These are phyloP conservation scores for Ophiostoma ips DNA, from an alignment of 2,329 filamentous ascomycete species.

Conservation along the genomic window DNA sequence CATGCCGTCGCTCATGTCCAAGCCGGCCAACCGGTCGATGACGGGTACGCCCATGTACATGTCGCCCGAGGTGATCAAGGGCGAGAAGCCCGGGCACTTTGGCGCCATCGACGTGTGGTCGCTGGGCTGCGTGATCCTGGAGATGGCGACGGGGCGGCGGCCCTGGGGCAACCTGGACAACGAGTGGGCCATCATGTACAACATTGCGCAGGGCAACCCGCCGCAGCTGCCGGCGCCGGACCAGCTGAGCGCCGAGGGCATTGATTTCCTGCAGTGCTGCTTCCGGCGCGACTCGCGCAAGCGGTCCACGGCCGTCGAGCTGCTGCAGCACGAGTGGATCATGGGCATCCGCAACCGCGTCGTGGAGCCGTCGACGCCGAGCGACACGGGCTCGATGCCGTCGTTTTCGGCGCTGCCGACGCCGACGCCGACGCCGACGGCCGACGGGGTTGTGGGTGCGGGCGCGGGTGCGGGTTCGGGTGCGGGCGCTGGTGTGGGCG, in stretches of 20 bases:
- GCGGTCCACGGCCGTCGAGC: conserved; percentile 69
- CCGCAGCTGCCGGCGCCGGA: conserved; percentile 71
- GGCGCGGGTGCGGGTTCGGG: neutral
- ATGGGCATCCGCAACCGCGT: conserved; percentile 51
- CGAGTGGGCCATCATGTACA: conserved; percentile 99
- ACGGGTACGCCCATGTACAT: conserved; percentile 99
- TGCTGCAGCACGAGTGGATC: conserved; percentile 90
- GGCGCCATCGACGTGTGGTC: conserved; percentile 94
- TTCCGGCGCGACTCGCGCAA: conserved; percentile 73
- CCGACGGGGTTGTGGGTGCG: neutral
- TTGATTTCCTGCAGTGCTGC: conserved; percentile 79
- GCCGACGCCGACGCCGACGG: conserved; percentile 13
- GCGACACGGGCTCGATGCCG: conserved; percentile 33
- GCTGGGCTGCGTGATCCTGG: conserved; percentile 86
- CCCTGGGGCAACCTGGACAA: conserved; percentile 96
- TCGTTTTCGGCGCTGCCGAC: conserved; percentile 1
- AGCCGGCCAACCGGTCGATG: conserved; percentile 69
- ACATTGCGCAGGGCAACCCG: conserved; percentile 92
- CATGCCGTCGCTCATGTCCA: conserved; percentile 32
- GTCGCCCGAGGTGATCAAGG: conserved; percentile 97
- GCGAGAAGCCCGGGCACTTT: conserved; percentile 63
- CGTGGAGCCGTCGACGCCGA: conserved; percentile 49
- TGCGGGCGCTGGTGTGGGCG: neutral
- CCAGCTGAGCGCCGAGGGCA: conserved; percentile 69
- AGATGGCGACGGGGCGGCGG: conserved; percentile 90